Conservation (phyloP, 1,284 basidiomycete species). For the Melanopsichium pennsylvanicum region DNA sequence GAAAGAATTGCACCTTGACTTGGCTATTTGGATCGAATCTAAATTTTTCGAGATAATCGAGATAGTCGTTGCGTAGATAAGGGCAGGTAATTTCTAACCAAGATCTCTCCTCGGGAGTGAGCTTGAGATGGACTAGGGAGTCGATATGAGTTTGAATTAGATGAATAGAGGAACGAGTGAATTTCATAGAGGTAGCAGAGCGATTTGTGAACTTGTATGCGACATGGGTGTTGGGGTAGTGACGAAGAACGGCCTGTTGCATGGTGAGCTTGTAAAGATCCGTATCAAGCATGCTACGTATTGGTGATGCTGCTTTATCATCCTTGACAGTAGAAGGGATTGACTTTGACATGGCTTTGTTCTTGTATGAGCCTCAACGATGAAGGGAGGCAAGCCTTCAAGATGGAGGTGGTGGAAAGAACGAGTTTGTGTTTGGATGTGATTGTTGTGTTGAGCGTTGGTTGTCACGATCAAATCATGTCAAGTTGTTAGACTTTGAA, state of each 20-base stretch:
- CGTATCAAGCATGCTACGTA: constrained; percentile 82
- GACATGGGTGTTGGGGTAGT: constrained; percentile 76
- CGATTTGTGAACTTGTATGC: constrained; percentile 84
- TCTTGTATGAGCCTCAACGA: too few relatives aligned
- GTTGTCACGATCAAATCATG: too few relatives aligned
- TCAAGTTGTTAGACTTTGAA: too few relatives aligned
- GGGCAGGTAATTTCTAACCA: constrained; percentile 80
- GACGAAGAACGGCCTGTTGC: constrained; percentile 89
- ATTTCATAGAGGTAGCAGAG: constrained; percentile 73
- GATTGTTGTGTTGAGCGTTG: too few relatives aligned
- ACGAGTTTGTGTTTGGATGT: too few relatives aligned
- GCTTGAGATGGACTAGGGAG: constrained; percentile 76
- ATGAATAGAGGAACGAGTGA: constrained; percentile 76
- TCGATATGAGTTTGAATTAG: constrained; percentile 69
- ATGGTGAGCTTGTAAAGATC: constrained; percentile 99
- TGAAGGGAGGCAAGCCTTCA: too few relatives aligned
- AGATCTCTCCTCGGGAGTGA: constrained; percentile 74
- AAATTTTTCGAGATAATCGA: constrained; percentile 77
- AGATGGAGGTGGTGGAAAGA: neutral
- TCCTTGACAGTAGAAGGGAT: constrained; percentile 9
- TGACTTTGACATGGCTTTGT: too few relatives aligned
- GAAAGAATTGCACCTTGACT: constrained; percentile 75
- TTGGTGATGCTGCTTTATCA: constrained; percentile 11
- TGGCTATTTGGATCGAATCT: constrained; percentile 80
- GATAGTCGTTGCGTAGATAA: constrained; percentile 77